Evolutionary conservation across 768 basidiomycete genomes (phyloP), one percentile per base, ranked within the genome.

Genomic region (Austroboletus festivus): DNA sequence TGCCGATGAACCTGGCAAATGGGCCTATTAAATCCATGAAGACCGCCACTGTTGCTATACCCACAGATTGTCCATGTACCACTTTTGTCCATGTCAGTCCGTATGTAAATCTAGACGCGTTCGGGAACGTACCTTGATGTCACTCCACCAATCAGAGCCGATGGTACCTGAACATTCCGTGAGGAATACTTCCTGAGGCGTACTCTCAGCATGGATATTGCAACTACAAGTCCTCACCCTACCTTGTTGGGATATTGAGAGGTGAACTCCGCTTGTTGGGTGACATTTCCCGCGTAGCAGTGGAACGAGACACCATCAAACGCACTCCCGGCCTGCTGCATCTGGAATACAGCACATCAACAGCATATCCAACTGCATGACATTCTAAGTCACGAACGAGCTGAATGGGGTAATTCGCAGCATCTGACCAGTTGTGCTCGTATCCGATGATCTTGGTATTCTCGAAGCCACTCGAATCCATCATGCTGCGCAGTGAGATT

Each of bases 81-180:
- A 86, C 82, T 83, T 47, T 34, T 3, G 22, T 33, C 20, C 15
- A 35, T 13, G 43, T 67, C 34, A 66, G 44, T 37, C 33, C 26
- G 15, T 13, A 33, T 30, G 38, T 31, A 19, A n/a, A 26, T 5
- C 6, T 4, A 2, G 24, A 16, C 5, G 3, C 20, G 6, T 26
- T 6, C 15, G 16, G 42, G 9, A 24, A 43, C 65, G 5, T 51
- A 81, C 85, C 75, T 89, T 89, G 65, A 89, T 82, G 55, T 89
- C 85, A 41, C 69, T 71, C 87, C 87, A 90, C 86, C 86, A 89
- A 59, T 88, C 83, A 9, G 77, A 76, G 13, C 84, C 82, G 46
- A 77, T 64, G 0, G 75, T 80, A 6, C 87, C 86, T 1, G 79
- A 65, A 58, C 88, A 89, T 63, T 89, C 86, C 56, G 69, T 77